phyloP scores from a whole-genome alignment of 2,329 filamentous ascomycete species.

The Ophiocordyceps camponoti-leonardi region DNA sequence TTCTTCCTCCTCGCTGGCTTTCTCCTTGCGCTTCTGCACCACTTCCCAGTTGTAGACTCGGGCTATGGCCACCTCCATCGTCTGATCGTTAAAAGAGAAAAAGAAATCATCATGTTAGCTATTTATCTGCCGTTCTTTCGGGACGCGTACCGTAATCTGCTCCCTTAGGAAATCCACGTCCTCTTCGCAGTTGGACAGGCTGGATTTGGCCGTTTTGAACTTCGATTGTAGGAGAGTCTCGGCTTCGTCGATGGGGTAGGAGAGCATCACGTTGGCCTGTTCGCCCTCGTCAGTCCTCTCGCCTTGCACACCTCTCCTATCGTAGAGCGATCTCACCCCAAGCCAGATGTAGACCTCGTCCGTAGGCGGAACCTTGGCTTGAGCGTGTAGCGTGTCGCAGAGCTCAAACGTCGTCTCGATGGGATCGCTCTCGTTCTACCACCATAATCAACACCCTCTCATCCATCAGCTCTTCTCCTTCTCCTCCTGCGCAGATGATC shows the following conservation, averaged over 20 bases:
- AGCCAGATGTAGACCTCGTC: constrained; percentile 95
- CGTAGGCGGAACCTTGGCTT: constrained; percentile 63
- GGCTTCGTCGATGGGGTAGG: constrained; percentile 82
- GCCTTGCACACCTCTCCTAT: not conserved
- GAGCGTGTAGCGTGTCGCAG: constrained; percentile 88
- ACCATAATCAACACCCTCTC: not conserved
- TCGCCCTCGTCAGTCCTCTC: constrained; percentile 3
- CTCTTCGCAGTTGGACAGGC: constrained; percentile 78
- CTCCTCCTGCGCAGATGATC: not conserved
- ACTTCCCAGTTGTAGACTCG: constrained; percentile 99
- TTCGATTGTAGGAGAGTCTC: constrained; percentile 63
- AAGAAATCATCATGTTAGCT: too few species aligned
- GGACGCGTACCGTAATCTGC: constrained; percentile 66
- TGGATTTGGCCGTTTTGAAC: constrained; percentile 61
- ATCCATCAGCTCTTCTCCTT: not conserved
- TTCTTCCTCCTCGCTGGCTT: constrained; percentile 43
- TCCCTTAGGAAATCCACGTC: constrained; percentile 90
- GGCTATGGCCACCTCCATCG: constrained; percentile 88
- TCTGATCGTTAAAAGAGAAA: too few species aligned
- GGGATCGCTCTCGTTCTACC: constrained; percentile 39
- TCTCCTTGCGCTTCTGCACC: constrained; percentile 85
- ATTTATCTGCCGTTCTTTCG: too few species aligned
- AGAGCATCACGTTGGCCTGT: constrained; percentile 90
- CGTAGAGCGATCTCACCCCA: constrained; percentile 45
- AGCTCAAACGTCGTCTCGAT: constrained; percentile 91